These are phyloP conservation scores for Dacryopinax primogenitus DNA, from an alignment of 768 basidiomycete species.

Conservation along the genomic window DNA sequence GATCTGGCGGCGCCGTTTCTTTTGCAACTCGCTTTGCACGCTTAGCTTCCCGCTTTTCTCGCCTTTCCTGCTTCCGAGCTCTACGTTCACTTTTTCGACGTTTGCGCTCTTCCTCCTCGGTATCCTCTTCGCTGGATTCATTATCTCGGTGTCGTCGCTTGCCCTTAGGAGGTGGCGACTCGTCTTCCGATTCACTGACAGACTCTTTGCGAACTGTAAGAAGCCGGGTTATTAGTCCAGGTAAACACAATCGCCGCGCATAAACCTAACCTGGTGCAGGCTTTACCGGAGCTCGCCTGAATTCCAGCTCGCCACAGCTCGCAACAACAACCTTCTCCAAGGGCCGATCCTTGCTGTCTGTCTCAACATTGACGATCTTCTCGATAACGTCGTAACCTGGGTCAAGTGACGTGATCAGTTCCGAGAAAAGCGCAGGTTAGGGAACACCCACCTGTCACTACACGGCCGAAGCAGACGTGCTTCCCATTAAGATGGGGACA, in stretches of 20 bases:
- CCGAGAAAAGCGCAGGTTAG: slow-evolving; percentile 38
- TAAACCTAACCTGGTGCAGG: slow-evolving; percentile 9
- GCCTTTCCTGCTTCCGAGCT: slow-evolving; percentile 21
- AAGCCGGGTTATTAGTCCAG: background rate
- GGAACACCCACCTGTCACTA: slow-evolving; percentile 27
- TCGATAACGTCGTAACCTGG: slow-evolving; percentile 37
- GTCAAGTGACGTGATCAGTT: slow-evolving; percentile 25
- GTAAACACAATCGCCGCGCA: slow-evolving; percentile 11
- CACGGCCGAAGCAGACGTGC: slow-evolving; percentile 30
- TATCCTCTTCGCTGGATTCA: background rate
- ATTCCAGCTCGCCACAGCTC: slow-evolving; percentile 76
- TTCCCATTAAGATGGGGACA: slow-evolving; percentile 63
- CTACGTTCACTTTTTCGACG: slow-evolving; percentile 7
- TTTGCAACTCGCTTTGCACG: slow-evolving; percentile 12
- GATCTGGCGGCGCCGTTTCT: background rate
- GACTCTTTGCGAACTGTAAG: background rate
- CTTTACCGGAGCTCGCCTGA: slow-evolving; percentile 33
- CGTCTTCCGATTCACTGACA: background rate
- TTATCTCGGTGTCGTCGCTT: background rate
- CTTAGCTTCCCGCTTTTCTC: slow-evolving; percentile 21
- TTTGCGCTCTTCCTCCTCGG: slow-evolving; percentile 13
- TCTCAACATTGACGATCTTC: slow-evolving; percentile 48
- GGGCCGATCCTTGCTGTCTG: slow-evolving; percentile 67
- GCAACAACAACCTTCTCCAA: slow-evolving; percentile 49
- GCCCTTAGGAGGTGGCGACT: background rate